Evolutionary conservation across 495 filamentous ascomycete species (phyloP), one percentile per base, ranked within the genome.

Genomic region (Aspergillus avenaceus): DNA sequence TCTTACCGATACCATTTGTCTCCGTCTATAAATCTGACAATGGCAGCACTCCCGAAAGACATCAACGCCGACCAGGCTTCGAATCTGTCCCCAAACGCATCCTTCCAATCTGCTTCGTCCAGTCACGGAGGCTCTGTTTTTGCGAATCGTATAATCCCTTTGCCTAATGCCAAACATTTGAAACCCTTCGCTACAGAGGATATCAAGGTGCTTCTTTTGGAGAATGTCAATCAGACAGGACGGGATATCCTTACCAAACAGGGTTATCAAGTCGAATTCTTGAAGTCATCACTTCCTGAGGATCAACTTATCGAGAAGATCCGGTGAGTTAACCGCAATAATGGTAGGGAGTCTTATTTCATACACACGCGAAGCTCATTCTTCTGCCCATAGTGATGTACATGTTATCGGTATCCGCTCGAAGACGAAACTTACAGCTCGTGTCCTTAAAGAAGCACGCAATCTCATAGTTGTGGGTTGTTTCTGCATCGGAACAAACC

Each of bases 401-500:
- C 95, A 97, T 62, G 95, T 96, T 60, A 93, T 99, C 64, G 95
- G 95, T 52, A 97, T 97, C 55, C 88, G 95, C 53, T 97, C 95
- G 23, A 97, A 99, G 74, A 99, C 95, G 16, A 95, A 91, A 71
- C 81, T 99, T 54, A 90, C 84, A 11, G 86, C 85, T 44, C 85
- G 84, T 53, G 88, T 99, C 27, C 72, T 99, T 47, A 79, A 80
- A 46, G 85, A 95, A 65, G 93, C 93, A 31, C 91, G 90, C 72
- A 92, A 96, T 62, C 82, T 99, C 25, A 86, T 97, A 50, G 93
- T 96, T 38, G 84, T 97, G 52, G 95, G 95, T 36, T 97, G 95
- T 71, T 99, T 99, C 79, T 99, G 95, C 67, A 99, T 97, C 52
- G 95, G 95, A 41, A 99, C 95, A 45, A 97, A 97, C 76, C 95